A percentile compares a stretch with the other conserved stretches of the same genome.
Evolutionary conservation across 2,329 filamentous ascomycete genomes (phyloP).

Genomic region (Pseudofabraea citricarpa): DNA sequence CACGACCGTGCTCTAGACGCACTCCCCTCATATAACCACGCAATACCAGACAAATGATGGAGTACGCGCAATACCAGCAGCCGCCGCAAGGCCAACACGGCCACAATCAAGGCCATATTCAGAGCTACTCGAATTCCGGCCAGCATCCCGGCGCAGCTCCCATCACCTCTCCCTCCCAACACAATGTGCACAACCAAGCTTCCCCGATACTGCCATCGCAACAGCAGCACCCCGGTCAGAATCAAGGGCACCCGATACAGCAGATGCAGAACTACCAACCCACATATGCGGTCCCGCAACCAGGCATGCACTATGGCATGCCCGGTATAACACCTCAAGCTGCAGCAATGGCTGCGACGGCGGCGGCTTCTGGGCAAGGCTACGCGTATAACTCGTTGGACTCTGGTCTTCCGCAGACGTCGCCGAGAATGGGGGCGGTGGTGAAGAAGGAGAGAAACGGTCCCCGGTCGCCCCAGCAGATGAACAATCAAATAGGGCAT

Average conservation of each 20-base stretch:
- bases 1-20: constrained; percentile 6
- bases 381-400: constrained; percentile 69
- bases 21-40: constrained; percentile 24
- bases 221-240: constrained; percentile 63
- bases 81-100: constrained; percentile 53
- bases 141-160: constrained; percentile 42
- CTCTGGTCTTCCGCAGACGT: constrained; percentile 62
- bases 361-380: constrained; percentile 76
- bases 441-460: constrained; percentile 66
- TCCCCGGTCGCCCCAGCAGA: constrained; percentile 64
- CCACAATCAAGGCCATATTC: constrained; percentile 52
- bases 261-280: constrained; percentile 78
- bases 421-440: constrained; percentile 68
- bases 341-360: constrained; percentile 87
- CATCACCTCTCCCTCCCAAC: constrained; percentile 70
- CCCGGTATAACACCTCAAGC: constrained; percentile 68
- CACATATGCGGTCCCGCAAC: constrained; percentile 67
- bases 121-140: constrained; percentile 56
- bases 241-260: constrained; percentile 53
- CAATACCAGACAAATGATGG: constrained; percentile 51
- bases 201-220: constrained; percentile 80
- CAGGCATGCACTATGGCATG: constrained; percentile 78
- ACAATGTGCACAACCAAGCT: constrained; percentile 55
- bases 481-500: constrained; percentile 53
- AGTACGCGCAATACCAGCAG: constrained; percentile 71